A percentile compares a stretch with the other conserved stretches of the same genome.
Conservation (phyloP, 164 flowering plant genomes). For the Malania oleifera region DNA sequence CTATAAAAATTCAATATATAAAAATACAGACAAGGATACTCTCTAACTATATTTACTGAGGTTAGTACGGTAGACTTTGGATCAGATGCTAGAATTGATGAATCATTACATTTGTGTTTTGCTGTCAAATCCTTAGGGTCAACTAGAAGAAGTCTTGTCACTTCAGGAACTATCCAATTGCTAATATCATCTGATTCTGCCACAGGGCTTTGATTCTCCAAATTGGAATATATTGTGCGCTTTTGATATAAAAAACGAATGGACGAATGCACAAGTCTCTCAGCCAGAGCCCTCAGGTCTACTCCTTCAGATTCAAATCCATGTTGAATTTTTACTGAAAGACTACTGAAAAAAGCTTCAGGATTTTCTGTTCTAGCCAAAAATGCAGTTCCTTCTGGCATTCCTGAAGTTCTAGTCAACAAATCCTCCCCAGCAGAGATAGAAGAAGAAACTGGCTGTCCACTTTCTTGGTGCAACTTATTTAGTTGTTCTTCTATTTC, state of each 20-base stretch:
- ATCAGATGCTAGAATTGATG: slow-evolving; percentile 23
- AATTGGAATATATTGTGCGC: slow-evolving; percentile 21
- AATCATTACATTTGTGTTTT: slow-evolving; percentile 29
- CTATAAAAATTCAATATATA: not conserved
- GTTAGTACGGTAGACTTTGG: slow-evolving; percentile 15
- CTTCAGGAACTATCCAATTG: slow-evolving; percentile 25
- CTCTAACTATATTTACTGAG: slow-evolving; percentile 52
- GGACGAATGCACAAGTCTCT: slow-evolving; percentile 58
- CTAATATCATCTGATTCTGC: slow-evolving; percentile 21
- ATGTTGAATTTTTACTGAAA: slow-evolving; percentile 54
- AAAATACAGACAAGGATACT: slow-evolving; percentile 57
- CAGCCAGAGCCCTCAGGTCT: slow-evolving; percentile 71
- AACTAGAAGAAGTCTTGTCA: slow-evolving; percentile 41
- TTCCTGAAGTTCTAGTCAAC: slow-evolving; percentile 25
- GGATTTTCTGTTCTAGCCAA: slow-evolving; percentile 33
- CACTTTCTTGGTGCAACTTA: slow-evolving; percentile 32
- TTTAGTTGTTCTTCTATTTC: slow-evolving; percentile 25
- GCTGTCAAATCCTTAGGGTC: slow-evolving; percentile 65
- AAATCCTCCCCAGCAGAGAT: slow-evolving; percentile 34
- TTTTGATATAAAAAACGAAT: slow-evolving; percentile 44
- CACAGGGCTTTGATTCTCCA: slow-evolving; percentile 20
- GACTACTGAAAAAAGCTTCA: slow-evolving; percentile 47
- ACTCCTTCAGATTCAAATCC: slow-evolving; percentile 57
- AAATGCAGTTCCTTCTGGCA: slow-evolving; percentile 28
- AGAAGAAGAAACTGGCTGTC: slow-evolving; percentile 32